phyloP scores from a whole-genome alignment of 208 protist genomes.

The Wallacemonas sp. region DNA sequence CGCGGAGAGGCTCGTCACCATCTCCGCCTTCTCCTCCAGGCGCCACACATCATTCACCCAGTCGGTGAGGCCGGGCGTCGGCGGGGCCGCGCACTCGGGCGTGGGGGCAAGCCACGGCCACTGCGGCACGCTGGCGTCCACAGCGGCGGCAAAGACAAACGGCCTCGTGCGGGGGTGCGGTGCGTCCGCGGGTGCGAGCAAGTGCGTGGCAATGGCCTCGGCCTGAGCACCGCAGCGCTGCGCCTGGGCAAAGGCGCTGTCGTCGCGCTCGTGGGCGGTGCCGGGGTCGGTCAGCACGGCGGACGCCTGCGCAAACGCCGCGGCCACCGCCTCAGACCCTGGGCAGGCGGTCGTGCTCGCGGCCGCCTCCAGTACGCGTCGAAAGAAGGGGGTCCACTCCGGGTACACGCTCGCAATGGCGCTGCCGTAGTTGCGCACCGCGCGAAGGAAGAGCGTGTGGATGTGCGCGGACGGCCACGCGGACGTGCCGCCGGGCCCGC shows the following conservation, averaged over 20 bases:
- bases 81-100: neutral
- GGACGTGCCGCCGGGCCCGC: neutral
- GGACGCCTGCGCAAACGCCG: neutral
- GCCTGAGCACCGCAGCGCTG: conserved; percentile 11
- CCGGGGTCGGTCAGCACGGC: neutral
- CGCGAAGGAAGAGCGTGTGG: neutral
- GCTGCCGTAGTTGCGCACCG: neutral
- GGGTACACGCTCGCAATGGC: neutral
- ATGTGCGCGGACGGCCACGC: conserved; percentile 6
- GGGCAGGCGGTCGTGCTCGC: neutral
- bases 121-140: neutral
- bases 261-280: neutral
- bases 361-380: conserved; percentile 1
- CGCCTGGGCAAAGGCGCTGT: neutral
- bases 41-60: conserved; percentile 6
- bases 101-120: conserved; percentile 1
- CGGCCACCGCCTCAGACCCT: neutral
- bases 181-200: neutral
- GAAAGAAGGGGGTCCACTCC: conserved; percentile 13
- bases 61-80: neutral
- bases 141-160: neutral
- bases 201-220: conserved; percentile 7
- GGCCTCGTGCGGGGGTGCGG: neutral
- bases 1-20: neutral
- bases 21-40: conserved; percentile 7